Percentiles rank a stretch among this genome's conserved stretches.
Evolutionary conservation across 352 stramenopile species (phyloP).

Genomic region (Globisporangium nodosum): DNA sequence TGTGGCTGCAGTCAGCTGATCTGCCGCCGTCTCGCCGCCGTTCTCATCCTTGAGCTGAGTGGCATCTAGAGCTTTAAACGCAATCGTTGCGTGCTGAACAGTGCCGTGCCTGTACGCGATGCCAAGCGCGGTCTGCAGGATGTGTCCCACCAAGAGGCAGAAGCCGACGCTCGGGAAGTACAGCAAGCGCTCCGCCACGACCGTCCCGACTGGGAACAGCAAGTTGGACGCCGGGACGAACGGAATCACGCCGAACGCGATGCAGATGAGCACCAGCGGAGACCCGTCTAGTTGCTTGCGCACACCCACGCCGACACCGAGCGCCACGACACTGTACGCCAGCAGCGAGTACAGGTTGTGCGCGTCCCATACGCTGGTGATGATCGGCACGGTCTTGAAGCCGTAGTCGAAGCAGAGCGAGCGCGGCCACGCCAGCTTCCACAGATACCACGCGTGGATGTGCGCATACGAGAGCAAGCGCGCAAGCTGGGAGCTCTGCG

Average conservation of each 20-base stretch:
- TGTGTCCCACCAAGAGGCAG: conserved; percentile 48
- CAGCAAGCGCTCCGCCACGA: conserved; percentile 88
- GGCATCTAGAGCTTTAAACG: neutral
- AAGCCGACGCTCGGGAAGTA: conserved; percentile 90
- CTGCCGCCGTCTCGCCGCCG: neutral
- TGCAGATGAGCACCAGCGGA: conserved; percentile 42
- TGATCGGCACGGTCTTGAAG: conserved; percentile 78
- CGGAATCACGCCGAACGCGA: conserved; percentile 72
- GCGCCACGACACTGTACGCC: conserved; percentile 49
- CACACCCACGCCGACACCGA: conserved; percentile 18
- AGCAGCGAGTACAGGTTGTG: conserved; percentile 55
- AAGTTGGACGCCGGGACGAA: conserved; percentile 91
- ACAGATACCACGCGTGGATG: conserved; percentile 84
- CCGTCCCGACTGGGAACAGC: conserved; percentile 87
- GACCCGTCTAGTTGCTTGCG: conserved; percentile 14
- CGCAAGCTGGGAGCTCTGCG: conserved; percentile 27
- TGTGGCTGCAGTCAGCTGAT: neutral
- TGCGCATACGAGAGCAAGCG: conserved; percentile 78
- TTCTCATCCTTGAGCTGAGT: neutral
- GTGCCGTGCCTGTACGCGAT: conserved; percentile 18
- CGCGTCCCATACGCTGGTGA: conserved; percentile 42
- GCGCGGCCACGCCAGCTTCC: conserved; percentile 85
- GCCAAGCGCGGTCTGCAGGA: conserved; percentile 23
- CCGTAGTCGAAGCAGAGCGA: conserved; percentile 90
- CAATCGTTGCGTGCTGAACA: too few relatives aligned